Conservation (phyloP, 2,329 filamentous ascomycete species). For the Berkeleyomyces rouxiae region DNA sequence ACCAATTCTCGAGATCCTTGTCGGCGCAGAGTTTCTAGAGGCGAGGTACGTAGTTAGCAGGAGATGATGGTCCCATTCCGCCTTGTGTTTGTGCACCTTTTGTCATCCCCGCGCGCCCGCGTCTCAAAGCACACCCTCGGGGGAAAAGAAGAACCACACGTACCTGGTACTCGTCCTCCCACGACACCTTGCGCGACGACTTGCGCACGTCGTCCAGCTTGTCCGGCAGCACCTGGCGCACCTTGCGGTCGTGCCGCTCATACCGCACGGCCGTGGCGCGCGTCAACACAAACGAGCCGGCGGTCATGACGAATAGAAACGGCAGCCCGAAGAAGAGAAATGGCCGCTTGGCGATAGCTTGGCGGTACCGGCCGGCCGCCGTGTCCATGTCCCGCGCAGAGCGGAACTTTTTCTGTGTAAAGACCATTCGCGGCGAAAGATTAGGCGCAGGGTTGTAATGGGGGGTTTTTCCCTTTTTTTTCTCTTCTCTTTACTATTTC, state of each 20-base stretch:
- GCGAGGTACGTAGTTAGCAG: background rate
- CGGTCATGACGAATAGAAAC: constrained; percentile 78
- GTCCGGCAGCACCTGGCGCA: constrained; percentile 67
- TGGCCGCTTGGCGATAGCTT: constrained; percentile 57
- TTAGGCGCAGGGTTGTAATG: no score
- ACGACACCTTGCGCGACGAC: constrained; percentile 53
- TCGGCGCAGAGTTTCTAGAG: constrained; percentile 25
- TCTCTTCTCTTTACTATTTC: no score
- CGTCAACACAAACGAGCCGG: constrained; percentile 83
- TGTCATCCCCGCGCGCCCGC: background rate
- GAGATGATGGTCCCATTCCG: background rate
- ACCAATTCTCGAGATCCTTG: constrained; percentile 90
- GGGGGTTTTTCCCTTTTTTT: no score
- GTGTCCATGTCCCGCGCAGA: constrained; percentile 47
- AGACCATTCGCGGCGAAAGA: constrained; percentile 1
- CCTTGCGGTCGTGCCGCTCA: constrained; percentile 80
- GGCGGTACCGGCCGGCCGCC: constrained; percentile 62
- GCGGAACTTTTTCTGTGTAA: constrained; percentile 11
- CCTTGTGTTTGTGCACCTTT: background rate
- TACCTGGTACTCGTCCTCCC: constrained; percentile 78
- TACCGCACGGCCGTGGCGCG: constrained; percentile 88
- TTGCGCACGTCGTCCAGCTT: constrained; percentile 73
- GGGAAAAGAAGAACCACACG: constrained; percentile 23
- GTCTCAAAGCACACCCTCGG: no score
- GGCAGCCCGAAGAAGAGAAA: constrained; percentile 90